Conservation (phyloP, 345 rosid species). For the Salix brachista region DNA sequence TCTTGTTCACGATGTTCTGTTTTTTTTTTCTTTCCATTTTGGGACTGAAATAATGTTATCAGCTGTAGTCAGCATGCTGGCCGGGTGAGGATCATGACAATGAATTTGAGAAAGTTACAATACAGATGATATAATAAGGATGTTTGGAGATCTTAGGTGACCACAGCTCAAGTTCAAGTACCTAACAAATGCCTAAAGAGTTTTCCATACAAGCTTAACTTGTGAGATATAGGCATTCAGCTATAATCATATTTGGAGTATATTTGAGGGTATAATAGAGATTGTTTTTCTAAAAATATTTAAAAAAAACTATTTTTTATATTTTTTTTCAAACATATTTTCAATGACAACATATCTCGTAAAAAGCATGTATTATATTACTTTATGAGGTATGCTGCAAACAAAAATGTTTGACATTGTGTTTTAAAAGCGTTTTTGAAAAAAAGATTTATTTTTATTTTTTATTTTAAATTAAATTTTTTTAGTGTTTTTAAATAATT, state of each 20-base stretch:
- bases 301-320: too few species aligned
- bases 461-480: too few species aligned
- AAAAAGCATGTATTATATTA: too few species aligned
- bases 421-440: too few species aligned
- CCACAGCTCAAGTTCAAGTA: neutral
- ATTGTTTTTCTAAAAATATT: too few species aligned
- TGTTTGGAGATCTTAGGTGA: neutral
- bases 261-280: too few species aligned
- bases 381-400: too few species aligned
- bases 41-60: slow-evolving; percentile 6
- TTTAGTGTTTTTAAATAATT: too few species aligned
- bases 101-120: neutral
- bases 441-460: too few species aligned
- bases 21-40: neutral
- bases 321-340: too few species aligned
- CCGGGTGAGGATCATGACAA: neutral
- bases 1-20: neutral
- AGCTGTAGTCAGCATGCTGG: slow-evolving; percentile 24
- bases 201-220: neutral
- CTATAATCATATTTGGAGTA: neutral
- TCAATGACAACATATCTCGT: too few species aligned
- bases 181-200: neutral
- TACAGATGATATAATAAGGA: neutral
- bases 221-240: neutral
- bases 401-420: too few species aligned